Base-by-base conservation (phyloP, 352 stramenopile species). In the Phytophthora parvispora region DNA sequence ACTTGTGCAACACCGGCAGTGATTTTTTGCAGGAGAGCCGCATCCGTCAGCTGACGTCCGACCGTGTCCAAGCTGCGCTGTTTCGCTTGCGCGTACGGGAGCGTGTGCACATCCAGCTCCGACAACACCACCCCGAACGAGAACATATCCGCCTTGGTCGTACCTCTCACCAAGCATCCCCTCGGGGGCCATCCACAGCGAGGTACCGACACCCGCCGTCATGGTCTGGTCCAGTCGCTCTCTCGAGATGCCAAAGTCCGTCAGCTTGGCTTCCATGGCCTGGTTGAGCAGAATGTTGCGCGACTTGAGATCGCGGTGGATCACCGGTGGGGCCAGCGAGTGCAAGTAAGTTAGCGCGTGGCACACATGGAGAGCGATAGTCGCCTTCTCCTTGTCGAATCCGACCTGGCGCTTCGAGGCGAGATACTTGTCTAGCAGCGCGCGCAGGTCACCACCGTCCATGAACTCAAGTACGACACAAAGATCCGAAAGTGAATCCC, bases 301-400 rank as follows among this genome's bases (percentile, higher is more conserved):
- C 5, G 72, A 83, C 54, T 87, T 85, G 52, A 87, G 64, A 58
- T 85, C 79, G n/a, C 79, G 76, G 61, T 87, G 79, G 60, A 87
- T 80, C 13, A 66, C 47, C 7, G 60, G 38, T 9, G 60, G 40
- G 6, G 28, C 22, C 1, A 67, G 38, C 20, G 50, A 60, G 50
- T 67, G 60, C 60, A 67, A 16, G 40, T 67, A 67, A 2, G 60
- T 60, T 15, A 67, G 60, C 5, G 59, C 70, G 5, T 78, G 58
- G 27, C 60, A 65, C 32, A 83, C 53, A 38, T 78, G 70, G 12
- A 80, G 36, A 3, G 75, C 75, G 9, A 75, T 55, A 4, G 12
- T 53, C 5, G 45, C 45, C 32, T 86, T 86, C 28, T 72, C 29
- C 15, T 29, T 58, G 47, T 83, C 58, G 38, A 83, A 67, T 22